Evolutionary conservation across 1,139 yeast species (phyloP), one percentile per base, ranked within the genome.

Genomic region (Meyerozyma athensensis): DNA sequence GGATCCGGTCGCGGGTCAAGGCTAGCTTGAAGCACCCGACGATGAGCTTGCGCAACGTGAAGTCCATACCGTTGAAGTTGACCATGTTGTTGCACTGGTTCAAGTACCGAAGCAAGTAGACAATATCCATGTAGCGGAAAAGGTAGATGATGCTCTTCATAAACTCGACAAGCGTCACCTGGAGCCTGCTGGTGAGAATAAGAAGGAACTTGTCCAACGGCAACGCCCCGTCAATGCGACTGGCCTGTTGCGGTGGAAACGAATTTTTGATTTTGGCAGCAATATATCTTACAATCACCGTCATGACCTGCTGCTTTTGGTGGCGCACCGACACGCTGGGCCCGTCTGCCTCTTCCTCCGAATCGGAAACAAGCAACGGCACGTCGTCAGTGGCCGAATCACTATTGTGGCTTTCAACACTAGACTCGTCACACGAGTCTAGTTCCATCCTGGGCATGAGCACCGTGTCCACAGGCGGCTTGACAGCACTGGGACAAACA

Each of bases 41-140:
- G 37, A 70, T 64, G 43, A 70, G 63, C 46, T 68, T 66, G 48
- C 63, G 65, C 41, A 70, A 58, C 31, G 64, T 66, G 48, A 65
- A 69, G 33, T 70, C 75, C 76, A 70, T 70, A 30, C 65, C 72
- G 24, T 61, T 64, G 43, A 63, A 65, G 43, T 63, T 63, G 22
- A 67, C 68, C 45, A 61, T 65, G 45, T 71, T 71, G 46, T 71
- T 71, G 30, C 73, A 65, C 47, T 71, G 77, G 46, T 71, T 71
- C 43, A 71, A 63, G 46, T 71, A 71, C 36, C 77, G 53, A 45
- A 71, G 61, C 40, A 71, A 59, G 48, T 70, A 71, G 36, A 71
- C 65, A 28, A 70, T 67, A 47, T 71, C 75, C 74, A 71, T 71
- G 47, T 71, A 71, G 39, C 77, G 60, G 53, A 70, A 69, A 34